Evolutionary conservation across 2,329 filamentous ascomycete species (phyloP), one percentile per base, ranked within the genome.

Genomic region (Xylariaceae sp.): DNA sequence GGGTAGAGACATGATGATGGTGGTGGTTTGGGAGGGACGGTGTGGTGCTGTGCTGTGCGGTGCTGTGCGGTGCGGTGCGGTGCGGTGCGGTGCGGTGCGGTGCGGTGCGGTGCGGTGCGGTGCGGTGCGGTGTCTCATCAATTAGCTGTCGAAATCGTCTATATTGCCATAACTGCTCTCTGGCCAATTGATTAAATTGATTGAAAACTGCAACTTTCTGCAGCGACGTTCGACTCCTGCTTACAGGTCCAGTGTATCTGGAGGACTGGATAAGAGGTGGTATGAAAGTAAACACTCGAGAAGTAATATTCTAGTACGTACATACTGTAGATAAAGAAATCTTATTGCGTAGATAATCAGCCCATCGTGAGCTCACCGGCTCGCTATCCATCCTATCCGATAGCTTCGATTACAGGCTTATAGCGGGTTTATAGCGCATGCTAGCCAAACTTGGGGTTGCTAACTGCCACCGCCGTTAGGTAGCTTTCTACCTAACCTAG

Each of bases 1-100:
- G 44, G 76, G 65, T 61, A 79, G 66, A 66, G 79, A 79, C 81
- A 84, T 84, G 70, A 57, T 59, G 26, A 29, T 10, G 26, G 32
- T 37, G 32, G 32, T 21, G 2, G 29, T 46, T 2, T 16, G 44
- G 23, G 14, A 18, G 20, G 16, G 19, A 23, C 23, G 44, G 23
- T 26, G 23, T 26, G 23, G 23, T 9, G 23, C 7, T 23, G 10
- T 26, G n/a, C 18, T 41, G 41, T 9, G 23, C 7, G 16, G 10
- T 26, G n/a, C 18, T 41, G 41, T 9, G 23, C 7, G 16, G 10
- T 26, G n/a, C 18, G 32, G 41, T 9, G 23, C 7, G 16, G 10
- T 26, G n/a, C 18, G 32, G 41, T n/a, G n/a, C n/a, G n/a, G n/a
- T n/a, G n/a, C n/a, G n/a, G n/a, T n/a, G n/a, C n/a, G n/a, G n/a